Percentiles rank a stretch among this genome's conserved stretches.
phyloP scores from a whole-genome alignment of 2,329 filamentous ascomycete species.

The Verticillium longisporum region DNA sequence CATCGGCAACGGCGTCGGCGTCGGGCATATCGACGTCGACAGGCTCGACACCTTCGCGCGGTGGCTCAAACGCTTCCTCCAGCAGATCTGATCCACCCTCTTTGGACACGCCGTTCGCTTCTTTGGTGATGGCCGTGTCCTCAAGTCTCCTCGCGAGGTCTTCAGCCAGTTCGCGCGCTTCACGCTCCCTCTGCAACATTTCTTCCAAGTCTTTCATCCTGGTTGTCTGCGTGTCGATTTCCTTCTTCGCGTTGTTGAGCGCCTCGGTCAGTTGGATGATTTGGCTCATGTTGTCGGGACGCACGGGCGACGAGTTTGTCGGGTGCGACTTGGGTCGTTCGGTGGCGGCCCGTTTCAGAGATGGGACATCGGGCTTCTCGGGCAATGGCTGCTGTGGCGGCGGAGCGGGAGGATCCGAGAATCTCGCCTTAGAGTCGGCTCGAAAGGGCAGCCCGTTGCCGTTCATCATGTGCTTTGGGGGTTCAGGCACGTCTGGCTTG shows the following conservation, averaged over 20 bases:
- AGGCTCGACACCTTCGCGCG: slow-evolving; percentile 23
- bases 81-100: slow-evolving; percentile 29
- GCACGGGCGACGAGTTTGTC: slow-evolving; percentile 49
- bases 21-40: slow-evolving; percentile 15
- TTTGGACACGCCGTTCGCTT: slow-evolving; percentile 30
- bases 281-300: slow-evolving; percentile 59
- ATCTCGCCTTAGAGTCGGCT: slow-evolving; percentile 72
- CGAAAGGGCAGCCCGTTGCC: slow-evolving; percentile 51
- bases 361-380: slow-evolving; percentile 78
- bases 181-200: slow-evolving; percentile 69
- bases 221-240: slow-evolving; percentile 75
- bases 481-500: slow-evolving; percentile 40
- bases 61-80: slow-evolving; percentile 40
- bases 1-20: slow-evolving; percentile 7
- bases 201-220: slow-evolving; percentile 77
- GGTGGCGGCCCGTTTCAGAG: slow-evolving; percentile 68
- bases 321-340: slow-evolving; percentile 60
- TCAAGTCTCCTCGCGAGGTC: slow-evolving; percentile 67
- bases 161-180: slow-evolving; percentile 78
- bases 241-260: slow-evolving; percentile 74
- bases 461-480: slow-evolving; percentile 42
- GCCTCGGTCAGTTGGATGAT: slow-evolving; percentile 81
- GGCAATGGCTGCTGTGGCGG: slow-evolving; percentile 89
- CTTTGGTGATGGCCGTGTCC: slow-evolving; percentile 35
- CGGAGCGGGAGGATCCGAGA: slow-evolving; percentile 88